Evolutionary conservation across 768 basidiomycete genomes (phyloP).

Genomic region (Cystofilobasidium bisporidii): DNA sequence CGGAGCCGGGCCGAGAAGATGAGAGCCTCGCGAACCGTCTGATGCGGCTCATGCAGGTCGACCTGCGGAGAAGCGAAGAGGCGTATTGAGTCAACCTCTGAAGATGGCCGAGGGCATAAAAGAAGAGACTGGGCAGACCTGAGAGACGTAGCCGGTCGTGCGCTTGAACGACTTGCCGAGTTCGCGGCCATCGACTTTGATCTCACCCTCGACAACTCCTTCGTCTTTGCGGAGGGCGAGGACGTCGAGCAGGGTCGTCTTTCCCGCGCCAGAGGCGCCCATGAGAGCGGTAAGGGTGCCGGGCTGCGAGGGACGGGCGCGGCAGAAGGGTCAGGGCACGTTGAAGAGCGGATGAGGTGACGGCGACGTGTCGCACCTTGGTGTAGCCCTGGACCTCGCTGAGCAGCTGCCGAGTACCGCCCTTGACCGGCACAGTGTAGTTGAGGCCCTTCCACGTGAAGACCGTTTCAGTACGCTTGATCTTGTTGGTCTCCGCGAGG

Average conservation of each 20-base stretch:
- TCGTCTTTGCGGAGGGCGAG: slow-evolving; percentile 35
- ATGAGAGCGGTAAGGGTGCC: slow-evolving; percentile 44
- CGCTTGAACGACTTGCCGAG: slow-evolving; percentile 44
- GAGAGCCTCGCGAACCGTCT: slow-evolving; percentile 45
- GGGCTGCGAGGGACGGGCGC: slow-evolving; percentile 31
- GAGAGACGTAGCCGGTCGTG: slow-evolving; percentile 42
- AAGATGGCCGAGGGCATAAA: background rate
- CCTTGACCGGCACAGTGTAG: slow-evolving; percentile 48
- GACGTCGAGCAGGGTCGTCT: slow-evolving; percentile 35
- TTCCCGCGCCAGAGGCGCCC: slow-evolving; percentile 46
- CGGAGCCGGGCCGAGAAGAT: slow-evolving; percentile 43
- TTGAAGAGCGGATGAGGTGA: too few species aligned
- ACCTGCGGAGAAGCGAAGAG: slow-evolving; percentile 30
- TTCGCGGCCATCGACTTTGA: slow-evolving; percentile 43
- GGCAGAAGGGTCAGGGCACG: too few species aligned
- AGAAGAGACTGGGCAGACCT: slow-evolving; percentile 31
- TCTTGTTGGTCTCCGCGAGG: slow-evolving; percentile 40
- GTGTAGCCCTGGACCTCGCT: slow-evolving; percentile 42
- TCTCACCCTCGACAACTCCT: slow-evolving; percentile 45
- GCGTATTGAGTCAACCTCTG: too few species aligned
- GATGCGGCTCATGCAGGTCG: slow-evolving; percentile 41
- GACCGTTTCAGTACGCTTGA: slow-evolving; percentile 43
- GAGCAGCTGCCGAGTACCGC: slow-evolving; percentile 39
- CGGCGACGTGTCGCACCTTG: background rate
- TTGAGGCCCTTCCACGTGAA: slow-evolving; percentile 70